Conservation (phyloP, 352 stramenopile genomes). For the Pythium folliculosum region DNA sequence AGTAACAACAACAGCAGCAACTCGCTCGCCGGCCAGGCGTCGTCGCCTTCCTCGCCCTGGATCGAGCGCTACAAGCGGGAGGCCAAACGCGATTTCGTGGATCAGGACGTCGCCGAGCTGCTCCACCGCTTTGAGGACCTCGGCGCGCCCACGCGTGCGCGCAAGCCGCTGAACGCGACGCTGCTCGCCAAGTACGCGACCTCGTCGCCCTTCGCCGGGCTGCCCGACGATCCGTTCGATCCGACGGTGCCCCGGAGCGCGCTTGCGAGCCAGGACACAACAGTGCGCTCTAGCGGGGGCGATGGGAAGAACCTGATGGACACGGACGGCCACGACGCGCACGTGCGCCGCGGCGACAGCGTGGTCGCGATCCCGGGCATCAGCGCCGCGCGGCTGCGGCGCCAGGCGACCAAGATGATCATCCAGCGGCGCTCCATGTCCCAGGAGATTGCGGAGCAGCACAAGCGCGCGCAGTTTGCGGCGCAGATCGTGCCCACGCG, state of each 20-base stretch:
- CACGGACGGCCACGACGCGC: slow-evolving; percentile 22
- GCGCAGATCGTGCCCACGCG: slow-evolving; percentile 39
- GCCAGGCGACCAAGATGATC: slow-evolving; percentile 28
- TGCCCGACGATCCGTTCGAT: slow-evolving; percentile 19
- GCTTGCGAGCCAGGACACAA: not conserved
- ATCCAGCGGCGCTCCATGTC: slow-evolving; percentile 17
- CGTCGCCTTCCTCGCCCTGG: slow-evolving; percentile 22
- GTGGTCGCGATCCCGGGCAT: slow-evolving; percentile 27
- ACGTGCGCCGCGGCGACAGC: slow-evolving; percentile 22
- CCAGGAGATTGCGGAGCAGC: slow-evolving; percentile 8
- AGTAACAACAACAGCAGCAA: not conserved
- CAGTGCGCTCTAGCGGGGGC: not conserved
- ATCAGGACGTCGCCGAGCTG: slow-evolving; percentile 21
- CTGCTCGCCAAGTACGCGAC: slow-evolving; percentile 26
- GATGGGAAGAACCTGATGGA: not conserved
- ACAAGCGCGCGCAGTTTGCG: slow-evolving; percentile 20
- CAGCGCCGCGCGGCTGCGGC: slow-evolving; percentile 16
- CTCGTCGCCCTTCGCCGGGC: slow-evolving; percentile 24
- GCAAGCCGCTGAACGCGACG: slow-evolving; percentile 23
- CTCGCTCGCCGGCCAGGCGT: too few relatives aligned
- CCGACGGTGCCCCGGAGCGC: not conserved
- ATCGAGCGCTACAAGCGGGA: slow-evolving; percentile 23
- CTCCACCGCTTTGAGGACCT: slow-evolving; percentile 22
- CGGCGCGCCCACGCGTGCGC: not conserved
- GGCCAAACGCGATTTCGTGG: slow-evolving; percentile 20